A percentile compares a stretch with the other conserved stretches of the same genome.
These are phyloP conservation scores for Pyrenophora tritici-repentis DNA, from an alignment of 2,329 filamentous ascomycete genomes.

Conservation along the genomic window DNA sequence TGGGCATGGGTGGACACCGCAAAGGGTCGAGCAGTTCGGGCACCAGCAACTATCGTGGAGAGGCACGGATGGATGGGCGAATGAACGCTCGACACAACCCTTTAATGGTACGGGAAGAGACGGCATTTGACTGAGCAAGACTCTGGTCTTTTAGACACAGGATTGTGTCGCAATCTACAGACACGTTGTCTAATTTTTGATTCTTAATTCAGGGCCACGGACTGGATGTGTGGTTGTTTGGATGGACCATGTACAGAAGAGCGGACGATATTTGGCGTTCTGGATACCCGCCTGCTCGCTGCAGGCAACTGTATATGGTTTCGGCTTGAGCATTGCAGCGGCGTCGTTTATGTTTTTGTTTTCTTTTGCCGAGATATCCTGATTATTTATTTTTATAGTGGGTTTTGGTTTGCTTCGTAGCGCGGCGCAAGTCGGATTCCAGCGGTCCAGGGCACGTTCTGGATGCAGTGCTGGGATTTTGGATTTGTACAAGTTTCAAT, in stretches of 20 bases:
- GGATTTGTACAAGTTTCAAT: no score
- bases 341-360: neutral
- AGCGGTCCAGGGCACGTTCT: no score
- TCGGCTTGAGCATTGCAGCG: neutral
- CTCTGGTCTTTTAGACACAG: neutral
- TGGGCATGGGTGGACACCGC: slow-evolving; percentile 40
- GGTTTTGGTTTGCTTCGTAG: no score
- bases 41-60: slow-evolving; percentile 20
- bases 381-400: neutral
- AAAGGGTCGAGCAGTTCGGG: slow-evolving; percentile 44
- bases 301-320: slow-evolving; percentile 16
- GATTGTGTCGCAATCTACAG: slow-evolving; percentile 18
- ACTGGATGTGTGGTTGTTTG: slow-evolving; percentile 31
- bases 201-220: slow-evolving; percentile 34
- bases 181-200: slow-evolving; percentile 37
- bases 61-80: slow-evolving; percentile 28
- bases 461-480: no score
- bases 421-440: no score
- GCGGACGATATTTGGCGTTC: neutral
- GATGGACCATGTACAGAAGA: neutral
- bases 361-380: slow-evolving; percentile 14
- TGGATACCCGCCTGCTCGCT: slow-evolving; percentile 15
- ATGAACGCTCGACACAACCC: slow-evolving; percentile 19
- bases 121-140: slow-evolving; percentile 36
- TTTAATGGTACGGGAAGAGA: slow-evolving; percentile 37